Evolutionary conservation across 768 basidiomycete species (phyloP).

Genomic region (Tephrocybe rancida): DNA sequence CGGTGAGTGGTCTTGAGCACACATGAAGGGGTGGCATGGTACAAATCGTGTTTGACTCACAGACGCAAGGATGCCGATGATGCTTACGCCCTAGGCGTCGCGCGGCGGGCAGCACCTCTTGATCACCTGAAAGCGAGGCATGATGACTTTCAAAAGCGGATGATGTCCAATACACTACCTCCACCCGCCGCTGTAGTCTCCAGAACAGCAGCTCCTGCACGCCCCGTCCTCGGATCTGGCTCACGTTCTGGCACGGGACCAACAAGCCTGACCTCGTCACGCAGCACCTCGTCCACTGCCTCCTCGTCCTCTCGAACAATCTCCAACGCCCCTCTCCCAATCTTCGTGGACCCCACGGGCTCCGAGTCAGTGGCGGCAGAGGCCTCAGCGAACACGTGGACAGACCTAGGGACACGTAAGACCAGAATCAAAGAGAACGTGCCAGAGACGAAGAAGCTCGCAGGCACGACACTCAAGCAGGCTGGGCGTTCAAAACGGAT

Average conservation of each 20-base stretch:
- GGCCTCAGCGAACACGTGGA: slow-evolving; percentile 53
- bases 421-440: slow-evolving; percentile 80
- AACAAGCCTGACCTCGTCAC: slow-evolving; percentile 24
- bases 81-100: slow-evolving; percentile 85
- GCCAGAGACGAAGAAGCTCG: slow-evolving; percentile 68
- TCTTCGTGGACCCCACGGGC: slow-evolving; percentile 75
- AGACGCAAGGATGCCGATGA: slow-evolving; percentile 91
- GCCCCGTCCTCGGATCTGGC: slow-evolving; percentile 41
- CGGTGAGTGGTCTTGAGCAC: slow-evolving; percentile 49
- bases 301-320: slow-evolving; percentile 33
- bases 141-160: slow-evolving; percentile 88
- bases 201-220: slow-evolving; percentile 25
- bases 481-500: slow-evolving; percentile 58
- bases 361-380: slow-evolving; percentile 46
- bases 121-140: slow-evolving; percentile 80
- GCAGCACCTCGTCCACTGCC: slow-evolving; percentile 14
- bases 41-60: slow-evolving; percentile 13
- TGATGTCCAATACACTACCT: slow-evolving; percentile 61
- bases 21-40: slow-evolving; percentile 3
- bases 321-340: slow-evolving; percentile 61
- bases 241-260: slow-evolving; percentile 36
- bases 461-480: slow-evolving; percentile 67
- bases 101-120: slow-evolving; percentile 77
- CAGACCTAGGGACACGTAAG: slow-evolving; percentile 78
- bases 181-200: slow-evolving; percentile 37